Base-by-base conservation (phyloP, 2,329 filamentous ascomycete genomes). In the Fusarium xyrophilum region DNA sequence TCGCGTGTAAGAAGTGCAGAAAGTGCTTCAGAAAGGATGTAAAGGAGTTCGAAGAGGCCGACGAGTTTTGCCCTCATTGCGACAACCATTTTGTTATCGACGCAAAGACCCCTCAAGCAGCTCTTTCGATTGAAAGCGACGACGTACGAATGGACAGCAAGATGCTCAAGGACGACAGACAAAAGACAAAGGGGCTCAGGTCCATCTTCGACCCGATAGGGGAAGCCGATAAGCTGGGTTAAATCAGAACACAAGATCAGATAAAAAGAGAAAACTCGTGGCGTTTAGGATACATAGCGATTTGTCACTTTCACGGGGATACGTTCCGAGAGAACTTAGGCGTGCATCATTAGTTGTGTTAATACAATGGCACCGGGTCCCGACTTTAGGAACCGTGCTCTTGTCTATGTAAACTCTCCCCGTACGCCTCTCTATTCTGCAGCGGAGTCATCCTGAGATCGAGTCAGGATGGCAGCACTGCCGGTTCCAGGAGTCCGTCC, bases 41-140 rank as follows among this genome's bases (percentile, higher is more conserved):
- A 46, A 83, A 88, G 69, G 92, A 97, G 78, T 97, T 97, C 74
- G 96, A 99, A 73, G 96, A 99, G 73, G 91, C 92, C 78, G 96
- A 99, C 82, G 96, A 99, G 79, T 99, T 97, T 85, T 99, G 96
- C 84, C 96, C 96, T 25, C 93, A 97, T 82, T 99, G 96, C 84
- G 96, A 99, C 78, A 99, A 99, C 82, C 96, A 99, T 81, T 99
- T 94, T 77, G 91, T 99, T 39, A 85, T 99, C 68, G 94, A 98
- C 7, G 96, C 96, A 53, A 81, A 91, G 72, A 92, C 91, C 7
- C 93, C 96, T 25, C 92, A 96, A 80, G 87, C 94, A 13, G 87
- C 91, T 36, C 82, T 99, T 53, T 88, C 94, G 70, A 87, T 99
- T 53, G 96, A 99, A 82, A 92, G 95, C 65, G 95, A 96, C 67